Evolutionary conservation across 2,329 filamentous ascomycete species (phyloP), one percentile per base, ranked within the genome.

Genomic region (Colletotrichum liriopes): DNA sequence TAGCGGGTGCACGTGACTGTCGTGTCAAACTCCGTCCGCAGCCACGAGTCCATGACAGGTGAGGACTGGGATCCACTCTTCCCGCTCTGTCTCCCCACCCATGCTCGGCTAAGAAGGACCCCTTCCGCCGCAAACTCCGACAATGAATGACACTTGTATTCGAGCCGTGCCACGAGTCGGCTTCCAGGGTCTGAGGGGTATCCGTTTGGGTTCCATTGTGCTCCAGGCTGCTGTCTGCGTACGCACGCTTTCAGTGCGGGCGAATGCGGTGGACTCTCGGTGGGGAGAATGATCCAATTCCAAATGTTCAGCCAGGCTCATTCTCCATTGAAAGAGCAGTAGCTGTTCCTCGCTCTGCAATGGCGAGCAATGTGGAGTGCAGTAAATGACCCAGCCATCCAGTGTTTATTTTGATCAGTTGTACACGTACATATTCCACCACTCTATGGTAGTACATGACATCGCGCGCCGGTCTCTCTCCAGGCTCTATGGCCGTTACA

Each of bases 111-210:
- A 32, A 32, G 55, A 67, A 64, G 54, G 54, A 45, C 54, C 39
- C 47, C 43, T 71, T 47, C 56, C 58, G 58, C 69, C 65, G 69
- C 37, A 72, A 72, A 72, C 58, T 68, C 69, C 69, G 69, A 56
- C 26, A 37, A 52, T 52, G 35, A 56, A 68, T 63, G 52, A 62
- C 68, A 63, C 45, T 20, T 71, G 23, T 20, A 56, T 52, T 56
- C n/a, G 20, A 58, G 37, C 35, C 18, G 35, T n/a, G 35, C 52
- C 9, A 59, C 56, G 26, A 26, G 41, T 47, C 39, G 18, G 14
- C 7, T 23, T 5, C 20, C 18, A 45, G 39, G 41, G 56, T 60
- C 26, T n/a, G 29, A 37, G 37, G 54, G 26, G 56, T 29, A n/a
- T n/a, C 56, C 56, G 41, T 39, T 6, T 26, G 26, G 26, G 26